Evolutionary conservation across 108 stramenopile species (phyloP).

Genomic region (Tribonema minus): DNA sequence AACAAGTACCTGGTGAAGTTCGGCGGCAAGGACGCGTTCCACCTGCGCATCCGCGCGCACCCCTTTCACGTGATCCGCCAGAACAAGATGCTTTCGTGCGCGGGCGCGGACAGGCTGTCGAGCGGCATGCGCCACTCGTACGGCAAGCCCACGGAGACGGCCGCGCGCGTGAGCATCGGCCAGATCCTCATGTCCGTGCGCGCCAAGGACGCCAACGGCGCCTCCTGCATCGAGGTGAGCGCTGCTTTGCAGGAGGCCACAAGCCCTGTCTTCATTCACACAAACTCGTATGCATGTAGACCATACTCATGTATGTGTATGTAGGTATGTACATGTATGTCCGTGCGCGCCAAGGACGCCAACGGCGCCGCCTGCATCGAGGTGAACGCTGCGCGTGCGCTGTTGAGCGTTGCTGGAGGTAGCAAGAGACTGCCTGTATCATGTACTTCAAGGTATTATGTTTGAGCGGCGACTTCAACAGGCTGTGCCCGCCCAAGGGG

Average conservation of each 20-base stretch:
- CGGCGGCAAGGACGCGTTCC: conserved; percentile 97
- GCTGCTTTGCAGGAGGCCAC: too few relatives aligned
- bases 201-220: conserved; percentile 80
- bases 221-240: conserved; percentile 49
- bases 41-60: conserved; percentile 98
- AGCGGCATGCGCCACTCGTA: conserved; percentile 99
- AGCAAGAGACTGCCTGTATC: too few relatives aligned
- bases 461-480: too few relatives aligned
- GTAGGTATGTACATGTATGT: background rate
- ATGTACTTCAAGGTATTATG: too few relatives aligned
- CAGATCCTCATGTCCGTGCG: conserved; percentile 92
- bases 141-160: conserved; percentile 99
- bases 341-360: conserved; percentile 67
- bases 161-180: conserved; percentile 97
- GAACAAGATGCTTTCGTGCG: conserved; percentile 99
- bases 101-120: conserved; percentile 96
- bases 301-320: background rate
- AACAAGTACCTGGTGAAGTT: conserved; percentile 99
- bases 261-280: too few relatives aligned
- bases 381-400: background rate
- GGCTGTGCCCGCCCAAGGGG: too few relatives aligned
- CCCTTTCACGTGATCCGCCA: conserved; percentile 99
- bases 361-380: conserved; percentile 63
- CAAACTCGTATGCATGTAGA: background rate
- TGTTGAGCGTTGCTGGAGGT: background rate